Evolutionary conservation across 2,329 filamentous ascomycete genomes (phyloP).

Genomic region (Sporothrix mexicana): DNA sequence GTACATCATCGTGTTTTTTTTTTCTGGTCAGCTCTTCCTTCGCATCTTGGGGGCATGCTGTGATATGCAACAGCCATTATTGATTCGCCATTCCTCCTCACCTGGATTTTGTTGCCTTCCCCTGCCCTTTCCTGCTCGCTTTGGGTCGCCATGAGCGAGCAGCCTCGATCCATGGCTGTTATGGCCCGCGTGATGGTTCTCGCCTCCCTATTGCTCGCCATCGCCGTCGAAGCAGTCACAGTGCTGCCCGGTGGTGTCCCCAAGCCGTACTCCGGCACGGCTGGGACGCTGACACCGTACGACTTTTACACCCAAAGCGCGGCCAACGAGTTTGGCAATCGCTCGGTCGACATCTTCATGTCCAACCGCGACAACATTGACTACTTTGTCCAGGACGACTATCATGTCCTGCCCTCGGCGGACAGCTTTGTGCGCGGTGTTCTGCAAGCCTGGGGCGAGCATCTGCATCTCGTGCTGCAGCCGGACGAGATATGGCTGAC

Average conservation of each 20-base stretch:
- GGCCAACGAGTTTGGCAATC: conserved; percentile 38
- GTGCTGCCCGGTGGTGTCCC: conserved; percentile 41
- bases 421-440: conserved; percentile 54
- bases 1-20: too few relatives aligned
- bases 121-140: background rate
- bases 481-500: conserved; percentile 63
- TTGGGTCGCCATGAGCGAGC: background rate
- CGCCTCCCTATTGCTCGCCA: background rate
- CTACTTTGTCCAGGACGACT: conserved; percentile 29
- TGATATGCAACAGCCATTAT: too few relatives aligned
- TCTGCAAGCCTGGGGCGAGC: conserved; percentile 56
- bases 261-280: conserved; percentile 19
- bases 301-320: conserved; percentile 38
- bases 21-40: background rate
- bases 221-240: conserved; percentile 28
- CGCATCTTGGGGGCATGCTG: background rate
- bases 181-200: background rate
- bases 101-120: background rate
- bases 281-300: conserved; percentile 30
- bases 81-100: too few relatives aligned
- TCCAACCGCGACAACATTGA: conserved; percentile 32
- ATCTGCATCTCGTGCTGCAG: conserved; percentile 56
- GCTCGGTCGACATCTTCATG: conserved; percentile 29
- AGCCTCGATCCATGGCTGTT: background rate
- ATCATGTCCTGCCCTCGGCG: conserved; percentile 38